Conservation (phyloP, 2,329 filamentous ascomycete species). For the Verticillium klebahnii region DNA sequence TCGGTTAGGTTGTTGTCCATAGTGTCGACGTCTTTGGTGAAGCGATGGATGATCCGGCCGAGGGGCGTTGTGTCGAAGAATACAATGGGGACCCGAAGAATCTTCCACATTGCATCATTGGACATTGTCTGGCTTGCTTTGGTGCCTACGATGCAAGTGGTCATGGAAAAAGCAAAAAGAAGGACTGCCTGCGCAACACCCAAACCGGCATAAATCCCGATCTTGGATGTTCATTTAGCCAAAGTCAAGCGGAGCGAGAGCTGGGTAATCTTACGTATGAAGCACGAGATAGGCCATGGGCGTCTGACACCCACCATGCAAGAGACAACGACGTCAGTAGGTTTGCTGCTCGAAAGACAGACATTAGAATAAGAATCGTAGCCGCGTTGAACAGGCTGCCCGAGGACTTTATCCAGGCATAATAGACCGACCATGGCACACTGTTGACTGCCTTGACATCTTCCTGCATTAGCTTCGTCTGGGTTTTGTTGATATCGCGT, state of each 20-base stretch:
- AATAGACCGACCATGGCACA: constrained; percentile 77
- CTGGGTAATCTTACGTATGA: constrained; percentile 45
- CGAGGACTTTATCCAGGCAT: constrained; percentile 70
- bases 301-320: constrained; percentile 84
- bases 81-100: constrained; percentile 69
- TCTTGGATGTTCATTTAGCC: constrained; percentile 60
- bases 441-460: constrained; percentile 67
- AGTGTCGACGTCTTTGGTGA: constrained; percentile 90
- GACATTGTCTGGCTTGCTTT: constrained; percentile 78
- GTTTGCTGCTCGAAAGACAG: constrained; percentile 76
- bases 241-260: constrained; percentile 43
- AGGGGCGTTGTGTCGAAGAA: constrained; percentile 98
- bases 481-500: constrained; percentile 51
- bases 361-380: constrained; percentile 56
- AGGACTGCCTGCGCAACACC: constrained; percentile 67
- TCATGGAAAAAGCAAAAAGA: constrained; percentile 76
- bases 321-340: constrained; percentile 89
- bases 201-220: constrained; percentile 66
- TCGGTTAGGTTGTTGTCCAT: constrained; percentile 94
- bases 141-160: constrained; percentile 75
- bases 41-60: constrained; percentile 92
- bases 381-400: constrained; percentile 67
- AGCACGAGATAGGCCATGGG: constrained; percentile 58
- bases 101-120: constrained; percentile 70
- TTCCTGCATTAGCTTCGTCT: constrained; percentile 66